phyloP scores from a whole-genome alignment of 495 filamentous ascomycete species.

The Pyrenopolyporus hunteri region DNA sequence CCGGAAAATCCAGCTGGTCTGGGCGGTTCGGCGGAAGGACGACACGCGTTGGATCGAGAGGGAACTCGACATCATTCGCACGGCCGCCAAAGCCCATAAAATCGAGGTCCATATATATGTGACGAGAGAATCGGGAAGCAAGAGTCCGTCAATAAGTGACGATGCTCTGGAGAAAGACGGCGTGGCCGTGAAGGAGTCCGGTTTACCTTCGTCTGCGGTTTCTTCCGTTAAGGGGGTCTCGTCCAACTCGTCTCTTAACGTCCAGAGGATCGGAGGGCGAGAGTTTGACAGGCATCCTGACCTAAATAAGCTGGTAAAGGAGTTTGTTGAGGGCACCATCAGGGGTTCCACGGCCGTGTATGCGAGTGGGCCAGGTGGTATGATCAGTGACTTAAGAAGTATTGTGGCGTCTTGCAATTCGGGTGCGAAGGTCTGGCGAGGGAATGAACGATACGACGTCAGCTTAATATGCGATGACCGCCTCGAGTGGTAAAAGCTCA shows the following conservation, averaged over 20 bases:
- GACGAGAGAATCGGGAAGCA: slow-evolving; percentile 52
- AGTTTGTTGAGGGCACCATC: slow-evolving; percentile 46
- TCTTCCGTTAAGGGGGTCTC: slow-evolving; percentile 27
- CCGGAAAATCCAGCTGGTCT: slow-evolving; percentile 62
- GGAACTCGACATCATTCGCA: slow-evolving; percentile 58
- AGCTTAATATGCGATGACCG: slow-evolving; percentile 62
- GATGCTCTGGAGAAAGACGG: slow-evolving; percentile 34
- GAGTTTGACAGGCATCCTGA: slow-evolving; percentile 43
- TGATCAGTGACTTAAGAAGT: slow-evolving; percentile 61
- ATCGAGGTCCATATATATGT: slow-evolving; percentile 62
- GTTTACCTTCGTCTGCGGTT: slow-evolving; percentile 1
- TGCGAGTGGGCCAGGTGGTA: slow-evolving; percentile 65
- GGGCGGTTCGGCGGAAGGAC: slow-evolving; percentile 61
- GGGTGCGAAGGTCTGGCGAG: slow-evolving; percentile 57
- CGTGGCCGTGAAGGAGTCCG: slow-evolving; percentile 12
- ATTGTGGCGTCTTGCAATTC: slow-evolving; percentile 61
- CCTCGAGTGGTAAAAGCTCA: slow-evolving; percentile 46
- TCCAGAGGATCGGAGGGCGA: slow-evolving; percentile 32
- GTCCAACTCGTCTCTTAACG: slow-evolving; percentile 25
- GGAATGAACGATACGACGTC: slow-evolving; percentile 62
- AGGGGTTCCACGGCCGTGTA: slow-evolving; percentile 61
- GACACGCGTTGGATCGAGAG: slow-evolving; percentile 62
- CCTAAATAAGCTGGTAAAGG: slow-evolving; percentile 41
- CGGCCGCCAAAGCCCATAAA: slow-evolving; percentile 45
- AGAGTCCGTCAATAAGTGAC: slow-evolving; percentile 30